phyloP scores from a whole-genome alignment of 176 grass and related monocot genomes.

The Carex myosuroides region DNA sequence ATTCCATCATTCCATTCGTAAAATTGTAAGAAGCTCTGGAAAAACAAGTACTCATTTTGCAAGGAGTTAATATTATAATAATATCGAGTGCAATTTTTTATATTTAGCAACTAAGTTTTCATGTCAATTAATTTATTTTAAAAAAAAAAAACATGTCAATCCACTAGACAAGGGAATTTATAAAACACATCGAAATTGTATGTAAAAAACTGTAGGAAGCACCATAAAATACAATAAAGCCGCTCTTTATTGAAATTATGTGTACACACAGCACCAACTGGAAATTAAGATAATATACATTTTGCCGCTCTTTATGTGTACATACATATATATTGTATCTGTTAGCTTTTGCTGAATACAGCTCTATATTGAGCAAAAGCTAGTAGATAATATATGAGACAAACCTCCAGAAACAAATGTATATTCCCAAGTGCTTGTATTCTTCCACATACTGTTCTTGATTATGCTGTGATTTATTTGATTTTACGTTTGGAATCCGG shows the following conservation, averaged over 20 bases:
- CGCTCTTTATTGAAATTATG: background rate
- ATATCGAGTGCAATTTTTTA: background rate
- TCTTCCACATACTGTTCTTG: background rate
- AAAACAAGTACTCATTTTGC: background rate
- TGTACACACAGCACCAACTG: background rate
- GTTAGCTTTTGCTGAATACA: too few relatives aligned
- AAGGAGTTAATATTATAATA: background rate
- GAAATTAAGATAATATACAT: too few relatives aligned
- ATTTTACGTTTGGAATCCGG: background rate
- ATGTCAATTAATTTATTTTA: background rate
- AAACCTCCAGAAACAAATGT: background rate
- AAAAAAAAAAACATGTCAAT: background rate
- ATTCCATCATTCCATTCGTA: background rate
- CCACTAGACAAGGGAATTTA: background rate
- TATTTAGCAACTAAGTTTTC: background rate
- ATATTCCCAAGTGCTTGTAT: background rate
- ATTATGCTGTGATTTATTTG: background rate
- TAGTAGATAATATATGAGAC: background rate
- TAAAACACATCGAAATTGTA: background rate
- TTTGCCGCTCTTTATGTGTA: too few relatives aligned
- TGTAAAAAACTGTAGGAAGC: background rate
- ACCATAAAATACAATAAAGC: background rate
- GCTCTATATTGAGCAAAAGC: background rate
- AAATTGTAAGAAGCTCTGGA: background rate
- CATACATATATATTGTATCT: too few relatives aligned